These are phyloP conservation scores for Solioccasus polychromus DNA, from an alignment of 768 basidiomycete species.

Conservation along the genomic window DNA sequence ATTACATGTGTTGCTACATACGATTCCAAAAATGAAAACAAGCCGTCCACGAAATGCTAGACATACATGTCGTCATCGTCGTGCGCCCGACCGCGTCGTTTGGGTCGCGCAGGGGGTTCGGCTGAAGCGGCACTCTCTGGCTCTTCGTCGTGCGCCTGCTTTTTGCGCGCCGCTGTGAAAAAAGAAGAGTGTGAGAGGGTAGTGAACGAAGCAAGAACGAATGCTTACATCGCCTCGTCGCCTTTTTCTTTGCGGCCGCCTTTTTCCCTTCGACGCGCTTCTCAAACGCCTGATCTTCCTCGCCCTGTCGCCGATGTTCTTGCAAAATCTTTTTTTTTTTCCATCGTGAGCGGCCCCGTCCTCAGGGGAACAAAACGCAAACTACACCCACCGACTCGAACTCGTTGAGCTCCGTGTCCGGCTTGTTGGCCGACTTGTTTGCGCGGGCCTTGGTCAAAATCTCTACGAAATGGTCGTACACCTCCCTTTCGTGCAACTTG, in stretches of 20 bases:
- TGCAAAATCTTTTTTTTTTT: slow-evolving; percentile 64
- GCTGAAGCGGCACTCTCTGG: not conserved
- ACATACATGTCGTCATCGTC: slow-evolving; percentile 29
- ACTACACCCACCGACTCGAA: slow-evolving; percentile 70
- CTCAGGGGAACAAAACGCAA: not conserved
- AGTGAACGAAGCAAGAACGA: not conserved
- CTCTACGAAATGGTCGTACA: slow-evolving; percentile 81
- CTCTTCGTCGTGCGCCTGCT: slow-evolving; percentile 18
- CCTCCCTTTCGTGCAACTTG: slow-evolving; percentile 85
- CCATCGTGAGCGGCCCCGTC: not conserved
- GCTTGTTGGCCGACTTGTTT: slow-evolving; percentile 90
- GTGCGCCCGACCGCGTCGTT: slow-evolving; percentile 9
- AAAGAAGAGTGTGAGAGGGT: not conserved
- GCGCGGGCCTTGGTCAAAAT: slow-evolving; percentile 89
- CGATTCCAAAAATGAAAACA: not conserved
- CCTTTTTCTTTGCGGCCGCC: slow-evolving; percentile 73
- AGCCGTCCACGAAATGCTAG: too few species aligned
- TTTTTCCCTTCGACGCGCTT: slow-evolving; percentile 82
- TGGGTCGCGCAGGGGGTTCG: slow-evolving; percentile 4
- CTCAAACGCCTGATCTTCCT: slow-evolving; percentile 89
- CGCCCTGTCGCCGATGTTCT: slow-evolving; percentile 78
- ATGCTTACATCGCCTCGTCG: slow-evolving; percentile 45
- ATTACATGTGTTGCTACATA: slow-evolving; percentile 10
- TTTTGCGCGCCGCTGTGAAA: slow-evolving; percentile 30
- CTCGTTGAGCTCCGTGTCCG: slow-evolving; percentile 90